phyloP scores from a whole-genome alignment of 1,139 yeast species.

The Candida tropicalis region DNA sequence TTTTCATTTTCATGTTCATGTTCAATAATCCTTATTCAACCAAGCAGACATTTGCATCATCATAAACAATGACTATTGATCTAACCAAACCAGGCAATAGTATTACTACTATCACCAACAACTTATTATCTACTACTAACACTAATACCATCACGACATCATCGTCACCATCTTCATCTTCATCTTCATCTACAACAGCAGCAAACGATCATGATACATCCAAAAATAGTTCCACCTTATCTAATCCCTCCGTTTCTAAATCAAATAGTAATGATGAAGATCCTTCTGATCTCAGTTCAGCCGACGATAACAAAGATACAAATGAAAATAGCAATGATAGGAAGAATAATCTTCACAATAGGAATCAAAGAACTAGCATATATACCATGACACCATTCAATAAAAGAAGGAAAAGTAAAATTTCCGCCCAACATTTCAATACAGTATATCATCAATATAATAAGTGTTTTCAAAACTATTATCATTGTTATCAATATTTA shows the following conservation, averaged over 20 bases:
- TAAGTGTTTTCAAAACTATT: slow-evolving; percentile 49
- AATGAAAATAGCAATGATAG: not conserved
- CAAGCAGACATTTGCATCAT: no score
- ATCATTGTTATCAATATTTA: slow-evolving; percentile 43
- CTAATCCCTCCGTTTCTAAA: not conserved
- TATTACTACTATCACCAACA: not conserved
- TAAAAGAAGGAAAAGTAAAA: slow-evolving; percentile 6
- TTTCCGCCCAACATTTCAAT: slow-evolving; percentile 4
- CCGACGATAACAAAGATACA: not conserved
- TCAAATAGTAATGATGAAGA: not conserved
- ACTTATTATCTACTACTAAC: no score
- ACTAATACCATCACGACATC: not conserved
- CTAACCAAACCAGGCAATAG: slow-evolving; percentile 1
- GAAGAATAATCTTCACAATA: not conserved
- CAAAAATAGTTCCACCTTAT: not conserved
- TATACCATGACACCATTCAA: not conserved
- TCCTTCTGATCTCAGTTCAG: not conserved
- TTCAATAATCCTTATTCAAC: no score
- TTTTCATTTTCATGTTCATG: no score
- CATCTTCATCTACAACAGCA: not conserved
- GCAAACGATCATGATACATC: not conserved
- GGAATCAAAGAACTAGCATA: not conserved
- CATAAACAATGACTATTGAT: slow-evolving; percentile 2
- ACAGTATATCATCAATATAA: slow-evolving; percentile 22
- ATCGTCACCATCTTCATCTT: not conserved